Evolutionary conservation across 768 basidiomycete species (phyloP), one percentile per base, ranked within the genome.

Genomic region (Trametes cingulata): DNA sequence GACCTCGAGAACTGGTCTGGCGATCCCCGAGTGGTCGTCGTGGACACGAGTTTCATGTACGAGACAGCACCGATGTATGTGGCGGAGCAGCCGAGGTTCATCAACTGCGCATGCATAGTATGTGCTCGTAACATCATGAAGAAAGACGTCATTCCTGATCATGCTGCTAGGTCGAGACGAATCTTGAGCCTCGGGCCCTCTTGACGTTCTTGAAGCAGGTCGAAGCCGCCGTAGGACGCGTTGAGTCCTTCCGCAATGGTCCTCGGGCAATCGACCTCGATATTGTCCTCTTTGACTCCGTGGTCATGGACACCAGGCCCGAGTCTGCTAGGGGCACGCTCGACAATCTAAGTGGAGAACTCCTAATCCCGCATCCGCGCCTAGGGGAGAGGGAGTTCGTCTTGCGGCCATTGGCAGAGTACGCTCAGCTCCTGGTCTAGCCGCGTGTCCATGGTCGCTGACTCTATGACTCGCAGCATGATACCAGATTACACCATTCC

Each of bases 31-130:
- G 71, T 80, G 2, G 68, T 68, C 15, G 77, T 96, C 27, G 72
- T 86, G 20, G 81, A 91, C 66, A 95, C 93, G 0, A 94, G 93
- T 69, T 91, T 94, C 74, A 70, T 98, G 76, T 98, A 98, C 70
- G 90, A 98, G 74, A 95, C 90, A 19, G 80, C 87, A 12, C 93
- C 97, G 0, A 98, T 99, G 97, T 98, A 99, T 71, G 89, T 96
- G 42, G 84, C 84, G 12, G 88, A 97, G 58, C 97, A 99, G 71
- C 90, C 88, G 13, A 76, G 79, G 36, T 98, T 98, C 74, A 82
- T 90, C 60, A 99, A 98, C 68, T 90, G 91, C 64, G 92, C 91
- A n/a, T 90, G 93, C 62, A 76, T 93, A 73, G 95, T 96, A 62
- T 58, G 91, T 79, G 40, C 51, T 12, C 40, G 48, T 9, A 12